Evolutionary conservation across 2,329 filamentous ascomycete species (phyloP).

Genomic region (Monilinia polystroma): DNA sequence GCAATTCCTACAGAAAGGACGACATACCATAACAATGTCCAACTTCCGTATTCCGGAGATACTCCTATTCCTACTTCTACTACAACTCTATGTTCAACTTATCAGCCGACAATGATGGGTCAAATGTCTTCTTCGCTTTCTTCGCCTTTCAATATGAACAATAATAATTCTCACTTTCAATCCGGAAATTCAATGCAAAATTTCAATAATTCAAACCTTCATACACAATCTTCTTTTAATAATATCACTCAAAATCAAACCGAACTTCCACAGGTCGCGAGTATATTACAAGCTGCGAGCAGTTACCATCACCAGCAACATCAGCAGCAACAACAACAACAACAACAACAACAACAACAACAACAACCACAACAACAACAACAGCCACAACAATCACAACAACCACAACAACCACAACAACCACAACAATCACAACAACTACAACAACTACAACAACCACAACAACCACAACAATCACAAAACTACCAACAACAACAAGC

Average conservation of each 20-base stretch:
- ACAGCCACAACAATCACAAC: too few species aligned
- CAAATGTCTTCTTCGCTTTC: neutral
- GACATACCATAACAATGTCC: slow-evolving; percentile 13
- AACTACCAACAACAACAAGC: too few species aligned
- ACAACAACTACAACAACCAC: neutral
- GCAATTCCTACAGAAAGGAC: neutral
- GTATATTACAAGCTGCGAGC: slow-evolving; percentile 3
- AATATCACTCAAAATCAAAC: slow-evolving; percentile 1
- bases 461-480: too few species aligned
- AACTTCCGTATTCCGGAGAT: slow-evolving; percentile 15
- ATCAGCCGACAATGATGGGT: neutral
- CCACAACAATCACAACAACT: too few species aligned
- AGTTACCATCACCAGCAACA: neutral
- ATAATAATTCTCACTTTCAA: slow-evolving; percentile 9
- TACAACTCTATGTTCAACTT: slow-evolving; percentile 1
- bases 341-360: too few species aligned
- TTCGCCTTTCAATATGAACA: slow-evolving; percentile 11
- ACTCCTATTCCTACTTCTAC: too few species aligned
- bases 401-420: too few species aligned
- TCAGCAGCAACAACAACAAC: too few species aligned
- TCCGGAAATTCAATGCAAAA: neutral
- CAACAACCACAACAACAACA: too few species aligned
- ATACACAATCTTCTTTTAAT: slow-evolving; percentile 6
- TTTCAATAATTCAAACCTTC: slow-evolving; percentile 2
- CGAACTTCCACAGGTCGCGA: slow-evolving; percentile 11